phyloP scores from a whole-genome alignment of 257 asterid species.

The Salvia miltiorrhiza region DNA sequence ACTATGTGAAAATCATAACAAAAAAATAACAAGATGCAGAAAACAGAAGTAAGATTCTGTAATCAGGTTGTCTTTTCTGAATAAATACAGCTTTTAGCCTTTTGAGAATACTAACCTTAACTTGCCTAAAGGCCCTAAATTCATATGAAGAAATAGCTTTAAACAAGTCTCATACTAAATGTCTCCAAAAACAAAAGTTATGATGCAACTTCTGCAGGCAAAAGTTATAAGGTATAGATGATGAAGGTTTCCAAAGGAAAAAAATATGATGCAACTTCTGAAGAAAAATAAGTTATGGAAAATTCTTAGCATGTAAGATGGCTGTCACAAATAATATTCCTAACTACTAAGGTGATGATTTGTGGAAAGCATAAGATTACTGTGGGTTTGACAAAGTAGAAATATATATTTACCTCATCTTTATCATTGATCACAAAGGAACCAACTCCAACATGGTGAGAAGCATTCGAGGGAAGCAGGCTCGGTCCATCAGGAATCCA shows the following conservation, averaged over 20 bases:
- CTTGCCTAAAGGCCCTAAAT: too few relatives aligned
- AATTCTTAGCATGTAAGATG: background rate
- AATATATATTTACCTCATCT: conserved; percentile 41
- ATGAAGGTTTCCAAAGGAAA: too few relatives aligned
- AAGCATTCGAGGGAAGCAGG: conserved; percentile 79
- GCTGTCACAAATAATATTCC: background rate
- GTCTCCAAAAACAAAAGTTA: background rate
- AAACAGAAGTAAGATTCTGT: background rate
- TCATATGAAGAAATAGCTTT: too few relatives aligned
- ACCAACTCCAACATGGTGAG: conserved; percentile 92
- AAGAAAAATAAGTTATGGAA: too few relatives aligned
- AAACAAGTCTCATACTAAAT: too few relatives aligned
- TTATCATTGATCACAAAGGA: conserved; percentile 67
- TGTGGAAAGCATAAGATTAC: background rate
- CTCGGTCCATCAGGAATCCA: conserved; percentile 82
- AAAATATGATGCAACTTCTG: too few relatives aligned
- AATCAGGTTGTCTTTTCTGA: too few relatives aligned
- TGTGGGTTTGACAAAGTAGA: too few relatives aligned
- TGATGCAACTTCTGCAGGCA: too few relatives aligned
- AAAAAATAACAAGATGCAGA: background rate
- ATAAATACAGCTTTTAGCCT: too few relatives aligned
- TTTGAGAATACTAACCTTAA: too few relatives aligned
- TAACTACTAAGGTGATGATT: background rate
- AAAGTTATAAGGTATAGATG: too few relatives aligned
- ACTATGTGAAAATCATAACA: background rate